Evolutionary conservation across 331 rosid genomes (phyloP).

Genomic region (Pyracantha coccinea): DNA sequence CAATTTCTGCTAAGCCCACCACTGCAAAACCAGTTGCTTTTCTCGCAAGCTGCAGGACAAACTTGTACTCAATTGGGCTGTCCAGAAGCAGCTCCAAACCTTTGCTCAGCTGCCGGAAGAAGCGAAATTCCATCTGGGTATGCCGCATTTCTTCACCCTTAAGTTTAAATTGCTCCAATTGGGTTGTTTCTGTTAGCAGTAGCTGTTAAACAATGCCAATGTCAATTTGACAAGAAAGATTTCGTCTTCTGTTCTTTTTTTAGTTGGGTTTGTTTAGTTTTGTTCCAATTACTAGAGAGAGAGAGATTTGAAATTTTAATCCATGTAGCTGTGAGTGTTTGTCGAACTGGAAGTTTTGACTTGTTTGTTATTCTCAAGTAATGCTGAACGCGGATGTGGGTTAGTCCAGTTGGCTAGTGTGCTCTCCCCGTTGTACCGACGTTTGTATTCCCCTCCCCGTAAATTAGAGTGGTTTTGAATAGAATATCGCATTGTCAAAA

Average conservation of each 20-base stretch:
- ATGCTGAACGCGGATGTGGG: neutral
- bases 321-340: neutral
- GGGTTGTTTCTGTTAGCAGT: neutral
- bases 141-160: constrained; percentile 9
- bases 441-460: too few species aligned
- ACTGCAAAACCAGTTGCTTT: neutral
- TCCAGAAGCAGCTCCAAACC: constrained; percentile 14
- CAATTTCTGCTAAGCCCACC: neutral
- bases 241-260: neutral
- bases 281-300: neutral
- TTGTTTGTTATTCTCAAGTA: neutral
- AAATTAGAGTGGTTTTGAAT: too few species aligned
- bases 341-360: neutral
- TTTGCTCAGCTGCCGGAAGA: constrained; percentile 11
- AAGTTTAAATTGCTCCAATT: neutral
- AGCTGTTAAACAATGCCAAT: neutral
- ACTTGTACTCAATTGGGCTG: constrained; percentile 21
- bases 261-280: neutral
- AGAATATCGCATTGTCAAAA: neutral
- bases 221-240: neutral
- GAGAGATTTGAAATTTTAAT: neutral
- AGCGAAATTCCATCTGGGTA: constrained; percentile 51
- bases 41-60: constrained; percentile 19
- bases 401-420: neutral
- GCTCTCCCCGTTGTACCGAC: too few species aligned